Evolutionary conservation across 1,284 basidiomycete genomes (phyloP).

Genomic region (Paramarasmius palmivorus): DNA sequence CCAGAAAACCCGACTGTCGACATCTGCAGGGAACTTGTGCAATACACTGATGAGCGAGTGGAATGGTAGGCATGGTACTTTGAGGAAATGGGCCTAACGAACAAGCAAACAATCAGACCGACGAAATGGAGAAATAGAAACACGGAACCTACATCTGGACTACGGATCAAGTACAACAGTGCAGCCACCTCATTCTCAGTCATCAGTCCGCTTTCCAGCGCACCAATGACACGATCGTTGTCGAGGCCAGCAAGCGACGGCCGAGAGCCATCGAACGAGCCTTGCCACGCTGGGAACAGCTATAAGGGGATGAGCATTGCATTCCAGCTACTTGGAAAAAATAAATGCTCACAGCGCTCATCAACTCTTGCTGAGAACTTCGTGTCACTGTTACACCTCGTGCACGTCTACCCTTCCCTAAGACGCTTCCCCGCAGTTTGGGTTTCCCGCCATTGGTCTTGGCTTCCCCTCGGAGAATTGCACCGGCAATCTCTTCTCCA

Average conservation of each 20-base stretch:
- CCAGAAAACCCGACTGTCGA: constrained; percentile 74
- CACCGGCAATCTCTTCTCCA: constrained; percentile 57
- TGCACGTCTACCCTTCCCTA: constrained; percentile 72
- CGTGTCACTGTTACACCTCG: constrained; percentile 79
- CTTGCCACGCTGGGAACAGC: constrained; percentile 79
- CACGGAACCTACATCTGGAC: constrained; percentile 63
- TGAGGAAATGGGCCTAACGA: constrained; percentile 77
- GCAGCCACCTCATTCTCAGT: constrained; percentile 64
- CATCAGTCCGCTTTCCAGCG: constrained; percentile 62
- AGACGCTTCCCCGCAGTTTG: constrained; percentile 52
- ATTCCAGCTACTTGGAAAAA: constrained; percentile 7
- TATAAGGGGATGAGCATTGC: constrained; percentile 25
- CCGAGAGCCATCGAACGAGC: constrained; percentile 65
- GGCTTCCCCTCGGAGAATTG: constrained; percentile 61
- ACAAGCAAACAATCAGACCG: constrained; percentile 13
- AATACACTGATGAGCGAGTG: constrained; percentile 70
- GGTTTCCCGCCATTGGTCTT: neutral
- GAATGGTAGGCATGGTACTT: constrained; percentile 78
- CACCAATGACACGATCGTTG: constrained; percentile 52
- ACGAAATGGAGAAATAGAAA: constrained; percentile 6
- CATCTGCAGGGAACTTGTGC: constrained; percentile 72
- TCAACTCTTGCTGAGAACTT: constrained; percentile 74
- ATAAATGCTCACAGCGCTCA: constrained; percentile 59
- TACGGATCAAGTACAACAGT: constrained; percentile 65
- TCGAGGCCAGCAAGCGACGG: constrained; percentile 65